Conservation (phyloP, 371 early-diverging fungal genomes). For the Syncephalastrum sp. region DNA sequence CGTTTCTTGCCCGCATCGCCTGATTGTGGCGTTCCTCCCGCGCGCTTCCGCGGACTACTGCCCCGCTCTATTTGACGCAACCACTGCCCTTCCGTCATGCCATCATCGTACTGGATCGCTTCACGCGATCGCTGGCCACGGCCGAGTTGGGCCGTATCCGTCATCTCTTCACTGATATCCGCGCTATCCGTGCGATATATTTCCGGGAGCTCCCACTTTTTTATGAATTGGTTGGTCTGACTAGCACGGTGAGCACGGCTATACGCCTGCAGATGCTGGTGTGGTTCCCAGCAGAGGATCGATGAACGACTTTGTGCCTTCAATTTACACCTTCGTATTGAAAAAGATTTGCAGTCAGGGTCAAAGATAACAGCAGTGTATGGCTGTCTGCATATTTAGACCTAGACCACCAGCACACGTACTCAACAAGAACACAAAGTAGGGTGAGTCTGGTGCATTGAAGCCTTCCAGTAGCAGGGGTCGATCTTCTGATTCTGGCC, state of each 20-base stretch:
- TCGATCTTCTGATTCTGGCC: constrained; percentile 89
- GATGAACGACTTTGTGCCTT: not conserved
- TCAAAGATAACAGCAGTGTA: constrained; percentile 99
- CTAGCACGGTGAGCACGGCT: constrained; percentile 99
- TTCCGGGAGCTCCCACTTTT: constrained; percentile 86
- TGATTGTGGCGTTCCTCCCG: no score
- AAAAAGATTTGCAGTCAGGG: constrained; percentile 76
- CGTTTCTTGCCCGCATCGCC: no score
- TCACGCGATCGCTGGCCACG: constrained; percentile 74
- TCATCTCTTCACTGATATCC: not conserved
- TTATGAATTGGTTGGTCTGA: constrained; percentile 91
- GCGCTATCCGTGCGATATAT: constrained; percentile 69
- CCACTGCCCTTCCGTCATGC: constrained; percentile 94
- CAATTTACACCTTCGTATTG: not conserved
- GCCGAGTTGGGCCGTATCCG: constrained; percentile 25
- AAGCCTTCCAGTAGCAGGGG: constrained; percentile 78
- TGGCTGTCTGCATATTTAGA: constrained; percentile 97
- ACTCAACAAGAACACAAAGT: constrained; percentile 94
- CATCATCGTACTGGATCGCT: constrained; percentile 85
- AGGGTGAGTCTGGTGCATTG: constrained; percentile 79
- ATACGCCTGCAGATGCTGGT: constrained; percentile 99
- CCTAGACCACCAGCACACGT: constrained; percentile 99
- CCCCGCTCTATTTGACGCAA: constrained; percentile 23
- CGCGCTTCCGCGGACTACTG: no score
- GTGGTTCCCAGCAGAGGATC: constrained; percentile 74